Conservation (phyloP, 768 basidiomycete genomes). For the Russula compacta region DNA sequence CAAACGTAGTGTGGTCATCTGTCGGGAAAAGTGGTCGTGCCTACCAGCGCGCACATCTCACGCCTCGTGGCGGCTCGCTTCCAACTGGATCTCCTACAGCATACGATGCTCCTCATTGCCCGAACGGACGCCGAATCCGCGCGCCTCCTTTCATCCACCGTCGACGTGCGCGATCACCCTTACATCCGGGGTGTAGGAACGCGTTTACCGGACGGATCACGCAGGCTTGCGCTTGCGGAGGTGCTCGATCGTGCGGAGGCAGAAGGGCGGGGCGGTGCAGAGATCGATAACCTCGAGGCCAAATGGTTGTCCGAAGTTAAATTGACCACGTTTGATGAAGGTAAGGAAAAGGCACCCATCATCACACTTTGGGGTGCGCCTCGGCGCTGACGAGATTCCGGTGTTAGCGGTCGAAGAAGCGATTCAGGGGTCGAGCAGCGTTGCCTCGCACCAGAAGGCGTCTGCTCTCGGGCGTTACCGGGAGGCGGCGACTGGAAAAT, state of each 20-base stretch:
- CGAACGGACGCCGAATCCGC: constrained; percentile 88
- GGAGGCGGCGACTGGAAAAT: constrained; percentile 49
- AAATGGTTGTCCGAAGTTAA: constrained; percentile 63
- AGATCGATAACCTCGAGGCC: constrained; percentile 65
- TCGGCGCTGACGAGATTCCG: background rate
- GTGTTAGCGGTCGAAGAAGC: constrained; percentile 49
- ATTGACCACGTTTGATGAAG: constrained; percentile 79
- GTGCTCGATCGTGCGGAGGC: constrained; percentile 59
- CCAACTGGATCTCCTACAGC: constrained; percentile 84
- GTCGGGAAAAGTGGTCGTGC: constrained; percentile 88
- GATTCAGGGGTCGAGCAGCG: constrained; percentile 37
- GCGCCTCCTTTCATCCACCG: constrained; percentile 72
- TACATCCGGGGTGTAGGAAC: constrained; percentile 57
- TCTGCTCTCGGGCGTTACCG: constrained; percentile 51
- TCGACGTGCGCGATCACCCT: constrained; percentile 77
- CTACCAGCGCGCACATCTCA: constrained; percentile 77
- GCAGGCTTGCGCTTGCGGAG: constrained; percentile 52
- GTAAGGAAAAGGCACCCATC: constrained; percentile 30
- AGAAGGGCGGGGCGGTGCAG: constrained; percentile 50
- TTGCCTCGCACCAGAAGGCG: constrained; percentile 40
- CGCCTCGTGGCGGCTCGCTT: constrained; percentile 80
- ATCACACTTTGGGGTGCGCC: too few species aligned
- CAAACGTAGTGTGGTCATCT: constrained; percentile 66
- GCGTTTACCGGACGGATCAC: constrained; percentile 29
- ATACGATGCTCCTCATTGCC: constrained; percentile 82